These are phyloP conservation scores for Macroventuria anomochaeta DNA, from an alignment of 2,329 filamentous ascomycete genomes.

Conservation along the genomic window DNA sequence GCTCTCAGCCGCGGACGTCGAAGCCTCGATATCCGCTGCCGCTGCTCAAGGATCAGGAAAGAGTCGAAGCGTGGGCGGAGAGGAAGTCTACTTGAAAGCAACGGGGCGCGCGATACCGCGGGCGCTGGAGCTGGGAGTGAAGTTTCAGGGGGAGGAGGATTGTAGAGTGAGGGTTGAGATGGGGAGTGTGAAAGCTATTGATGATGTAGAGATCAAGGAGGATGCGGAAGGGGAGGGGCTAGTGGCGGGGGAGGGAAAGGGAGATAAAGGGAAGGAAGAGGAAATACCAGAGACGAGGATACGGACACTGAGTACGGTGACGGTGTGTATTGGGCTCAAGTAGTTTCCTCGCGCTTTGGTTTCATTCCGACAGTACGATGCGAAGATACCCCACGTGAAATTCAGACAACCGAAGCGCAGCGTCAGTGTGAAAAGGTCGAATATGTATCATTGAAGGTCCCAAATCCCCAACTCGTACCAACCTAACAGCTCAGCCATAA, in stretches of 20 bases:
- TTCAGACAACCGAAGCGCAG: background rate
- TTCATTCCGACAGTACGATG: too few relatives aligned
- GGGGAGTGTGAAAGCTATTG: slow-evolving; percentile 68
- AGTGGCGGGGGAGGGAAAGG: slow-evolving; percentile 8
- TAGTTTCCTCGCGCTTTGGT: too few relatives aligned
- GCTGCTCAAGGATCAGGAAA: slow-evolving; percentile 5
- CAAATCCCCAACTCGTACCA: slow-evolving; percentile 6
- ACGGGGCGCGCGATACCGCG: slow-evolving; percentile 72
- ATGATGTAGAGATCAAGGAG: slow-evolving; percentile 60
- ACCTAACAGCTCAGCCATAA: slow-evolving; percentile 2
- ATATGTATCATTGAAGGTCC: slow-evolving; percentile 46
- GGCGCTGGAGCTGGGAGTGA: slow-evolving; percentile 66
- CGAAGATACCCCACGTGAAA: slow-evolving; percentile 15
- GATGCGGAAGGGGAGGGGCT: slow-evolving; percentile 22
- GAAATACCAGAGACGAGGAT: slow-evolving; percentile 53
- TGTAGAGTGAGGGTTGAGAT: slow-evolving; percentile 67
- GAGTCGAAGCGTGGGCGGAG: slow-evolving; percentile 31
- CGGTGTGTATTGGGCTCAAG: slow-evolving; percentile 40
- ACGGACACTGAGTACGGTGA: slow-evolving; percentile 42
- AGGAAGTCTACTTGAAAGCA: slow-evolving; percentile 67
- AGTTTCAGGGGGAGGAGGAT: slow-evolving; percentile 68
- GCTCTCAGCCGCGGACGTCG: slow-evolving; percentile 40
- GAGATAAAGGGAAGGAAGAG: slow-evolving; percentile 24
- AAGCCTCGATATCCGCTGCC: slow-evolving; percentile 35
- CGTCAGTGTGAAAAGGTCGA: slow-evolving; percentile 17